Evolutionary conservation across 2,329 filamentous ascomycete species (phyloP), one percentile per base, ranked within the genome.

Genomic region (Plectosphaerella cucumerina): DNA sequence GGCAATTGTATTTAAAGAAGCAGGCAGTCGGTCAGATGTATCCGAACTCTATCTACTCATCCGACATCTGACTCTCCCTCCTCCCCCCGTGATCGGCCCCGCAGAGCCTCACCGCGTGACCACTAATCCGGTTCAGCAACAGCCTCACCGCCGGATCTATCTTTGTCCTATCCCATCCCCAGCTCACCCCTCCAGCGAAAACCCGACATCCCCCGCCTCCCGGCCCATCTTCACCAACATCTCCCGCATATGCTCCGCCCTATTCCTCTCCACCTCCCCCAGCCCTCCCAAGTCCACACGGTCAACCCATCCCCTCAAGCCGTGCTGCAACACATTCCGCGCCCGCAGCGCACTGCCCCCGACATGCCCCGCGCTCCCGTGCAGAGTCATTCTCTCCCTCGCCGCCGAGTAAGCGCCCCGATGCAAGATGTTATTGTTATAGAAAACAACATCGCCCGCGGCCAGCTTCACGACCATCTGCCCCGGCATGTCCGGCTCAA

Each of bases 361-460:
- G 1, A 72, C 72, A 58, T 85, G 79, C 2, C 87, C 87, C 44
- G 89, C 86, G 50, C 82, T 86, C 6, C 87, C 87, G 66, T 90
- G 87, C 60, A 90, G 68, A 53, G 86, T 90, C 75, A 86, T 78
- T 21, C 87, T 71, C 69, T 89, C 84, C 58, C 72, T 78, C 1
- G 37, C 60, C 12, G 70, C 68, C 56, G 77, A 71, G 65, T 90
- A 91, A 23, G 81, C 81, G 2, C 87, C 87, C 4, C 87, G 73
- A 62, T 90, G 87, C 56, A 95, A 66, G 56, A 96, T 95, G 66
- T 96, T 95, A 63, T 92, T 95, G 67, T 96, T 85, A 64, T 96
- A 96, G 61, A 96, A 96, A 41, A 88, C 88, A 15, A 87, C 82
- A 68, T 96, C 90, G 0, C 90, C 90, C 0, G 89, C 78, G 55